Base-by-base conservation (phyloP, 495 filamentous ascomycete species). In the Penicillium silybi region DNA sequence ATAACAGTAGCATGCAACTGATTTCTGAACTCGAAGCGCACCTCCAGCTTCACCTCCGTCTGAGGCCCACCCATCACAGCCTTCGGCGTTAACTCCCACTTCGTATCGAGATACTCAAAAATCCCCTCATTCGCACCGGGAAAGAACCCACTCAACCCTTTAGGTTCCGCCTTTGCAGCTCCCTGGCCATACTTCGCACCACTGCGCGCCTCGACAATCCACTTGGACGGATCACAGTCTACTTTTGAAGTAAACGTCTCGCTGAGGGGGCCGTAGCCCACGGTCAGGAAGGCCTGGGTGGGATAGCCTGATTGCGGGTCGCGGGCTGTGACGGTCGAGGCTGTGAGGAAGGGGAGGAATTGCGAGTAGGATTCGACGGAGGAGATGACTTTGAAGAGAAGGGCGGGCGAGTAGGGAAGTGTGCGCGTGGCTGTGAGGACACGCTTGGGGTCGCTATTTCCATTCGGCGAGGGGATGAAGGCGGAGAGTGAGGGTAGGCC, bases 271-370 rank as follows among this genome's bases (percentile, higher is more conserved):
- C 87, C 87, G 80, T 87, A 98, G 47, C 92, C 92, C 25, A 96
- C 82, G 4, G 82, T 86, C 18, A 98, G 78, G 65, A 85, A 84
- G 1, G 89, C 93, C 60, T 83, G 82, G 18, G 80, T 76, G 0
- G 93, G 93, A 69, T 82, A 86, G 1, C 75, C 60, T 11, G 70
- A 72, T 42, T 74, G 60, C 0, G 73, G 64, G 48, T 81, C 76
- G 40, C 80, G 75, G 43, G 67, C 50, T n/a, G 89, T 96, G 2
- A 96, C 87, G 26, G 68, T 77, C 2, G 86, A 89, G 6, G 74
- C 71, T 11, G 76, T 74, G 69, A 90, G 90, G 81, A 93, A 95
- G 8, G 92, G 92, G 26, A 96, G 81, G 82, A 95, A 97, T 55
- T 71, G 60, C 38, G 71, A 69, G 83, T 97, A 98, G 58, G 79